Conservation (phyloP, 1,139 yeast genomes). For the Lodderomyces margitis region DNA sequence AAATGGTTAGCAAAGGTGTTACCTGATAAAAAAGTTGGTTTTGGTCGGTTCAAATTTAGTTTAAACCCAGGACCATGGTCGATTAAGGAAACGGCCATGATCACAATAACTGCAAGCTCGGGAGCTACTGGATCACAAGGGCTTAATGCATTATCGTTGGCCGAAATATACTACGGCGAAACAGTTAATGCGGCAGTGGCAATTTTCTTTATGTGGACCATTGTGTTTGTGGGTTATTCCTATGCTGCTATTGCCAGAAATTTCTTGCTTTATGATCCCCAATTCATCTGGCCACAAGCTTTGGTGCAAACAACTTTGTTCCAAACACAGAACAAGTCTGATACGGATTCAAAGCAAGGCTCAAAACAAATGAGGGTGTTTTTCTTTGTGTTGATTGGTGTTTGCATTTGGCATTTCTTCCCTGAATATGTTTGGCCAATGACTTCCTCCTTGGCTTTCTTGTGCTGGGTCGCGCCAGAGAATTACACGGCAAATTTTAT, state of each 20-base stretch:
- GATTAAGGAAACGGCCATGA: slow-evolving; percentile 43
- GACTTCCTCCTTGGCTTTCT: slow-evolving; percentile 39
- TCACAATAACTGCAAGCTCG: slow-evolving; percentile 45
- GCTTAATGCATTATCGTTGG: slow-evolving; percentile 40
- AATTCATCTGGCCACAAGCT: slow-evolving; percentile 47
- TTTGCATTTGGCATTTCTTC: slow-evolving; percentile 42
- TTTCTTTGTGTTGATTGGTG: slow-evolving; percentile 26
- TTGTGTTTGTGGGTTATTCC: slow-evolving; percentile 48
- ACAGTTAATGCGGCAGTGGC: slow-evolving; percentile 32
- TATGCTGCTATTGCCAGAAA: slow-evolving; percentile 44
- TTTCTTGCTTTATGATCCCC: slow-evolving; percentile 42
- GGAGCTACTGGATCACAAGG: slow-evolving; percentile 50
- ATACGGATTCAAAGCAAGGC: slow-evolving; percentile 19
- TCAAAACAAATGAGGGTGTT: slow-evolving; percentile 35
- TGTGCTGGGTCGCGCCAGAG: slow-evolving; percentile 46
- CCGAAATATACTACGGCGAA: slow-evolving; percentile 38
- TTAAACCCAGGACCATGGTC: slow-evolving; percentile 51
- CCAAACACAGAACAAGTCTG: slow-evolving; percentile 30
- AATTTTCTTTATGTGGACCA: slow-evolving; percentile 43
- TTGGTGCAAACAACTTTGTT: slow-evolving; percentile 47
- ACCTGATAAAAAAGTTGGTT: slow-evolving; percentile 28
- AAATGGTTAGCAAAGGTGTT: slow-evolving; percentile 36
- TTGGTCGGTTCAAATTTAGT: slow-evolving; percentile 23
- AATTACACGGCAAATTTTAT: slow-evolving; percentile 35
- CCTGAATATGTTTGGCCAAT: slow-evolving; percentile 46